Evolutionary conservation across 2,329 filamentous ascomycete species (phyloP).

Genomic region (Davidsoniella eucalypti): DNA sequence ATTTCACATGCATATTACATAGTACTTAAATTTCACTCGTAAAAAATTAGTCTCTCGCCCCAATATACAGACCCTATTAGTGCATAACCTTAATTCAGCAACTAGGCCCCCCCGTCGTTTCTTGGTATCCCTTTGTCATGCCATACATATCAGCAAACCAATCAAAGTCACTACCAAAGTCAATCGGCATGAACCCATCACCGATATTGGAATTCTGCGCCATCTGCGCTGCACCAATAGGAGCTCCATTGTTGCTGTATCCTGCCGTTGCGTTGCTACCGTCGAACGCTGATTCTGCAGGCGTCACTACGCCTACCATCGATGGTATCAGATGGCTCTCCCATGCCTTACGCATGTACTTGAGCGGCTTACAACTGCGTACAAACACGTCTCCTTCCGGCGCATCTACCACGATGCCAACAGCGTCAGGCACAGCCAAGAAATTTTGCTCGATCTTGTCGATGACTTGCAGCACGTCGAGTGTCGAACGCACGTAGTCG

Average conservation of each 20-base stretch:
- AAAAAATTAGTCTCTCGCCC: too few relatives aligned
- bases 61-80: too few relatives aligned
- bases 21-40: too few relatives aligned
- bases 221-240: background rate
- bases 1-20: too few relatives aligned
- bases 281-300: slow-evolving; percentile 20
- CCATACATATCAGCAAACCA: slow-evolving; percentile 11
- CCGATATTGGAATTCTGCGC: background rate
- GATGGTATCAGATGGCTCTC: slow-evolving; percentile 16
- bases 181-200: slow-evolving; percentile 4
- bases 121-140: too few relatives aligned
- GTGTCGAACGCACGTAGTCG: slow-evolving; percentile 1
- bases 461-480: slow-evolving; percentile 8
- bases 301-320: slow-evolving; percentile 17
- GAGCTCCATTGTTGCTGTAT: background rate
- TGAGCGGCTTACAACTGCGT: slow-evolving; percentile 7
- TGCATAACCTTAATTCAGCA: too few relatives aligned
- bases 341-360: slow-evolving; percentile 11
- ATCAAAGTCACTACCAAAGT: slow-evolving; percentile 12
- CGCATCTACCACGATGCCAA: slow-evolving; percentile 6
- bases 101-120: too few relatives aligned
- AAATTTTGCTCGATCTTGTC: slow-evolving; percentile 5
- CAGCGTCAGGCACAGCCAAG: background rate
- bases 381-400: slow-evolving; percentile 6
- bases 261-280: slow-evolving; percentile 15